Evolutionary conservation across 1,139 yeast genomes (phyloP).

Genomic region (Pichia sp.): DNA sequence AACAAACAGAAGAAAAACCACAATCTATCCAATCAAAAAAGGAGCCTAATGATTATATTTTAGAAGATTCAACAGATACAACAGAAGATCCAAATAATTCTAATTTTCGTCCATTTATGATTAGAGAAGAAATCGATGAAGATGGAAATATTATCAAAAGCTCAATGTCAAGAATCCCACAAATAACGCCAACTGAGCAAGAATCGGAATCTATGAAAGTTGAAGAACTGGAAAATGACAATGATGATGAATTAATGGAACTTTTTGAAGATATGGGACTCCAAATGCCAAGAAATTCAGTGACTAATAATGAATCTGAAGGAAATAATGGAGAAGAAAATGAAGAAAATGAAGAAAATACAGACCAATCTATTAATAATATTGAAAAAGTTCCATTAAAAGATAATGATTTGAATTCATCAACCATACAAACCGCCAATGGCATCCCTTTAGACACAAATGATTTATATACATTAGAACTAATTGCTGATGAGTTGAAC

Average conservation of each 20-base stretch:
- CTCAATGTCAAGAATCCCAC: slow-evolving; percentile 16
- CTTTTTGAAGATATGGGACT: slow-evolving; percentile 47
- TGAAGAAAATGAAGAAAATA: slow-evolving; percentile 15
- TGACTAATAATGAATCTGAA: not conserved
- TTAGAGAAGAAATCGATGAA: slow-evolving; percentile 75
- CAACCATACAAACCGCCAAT: not conserved
- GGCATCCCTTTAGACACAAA: slow-evolving; percentile 35
- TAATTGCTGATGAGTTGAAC: slow-evolving; percentile 49
- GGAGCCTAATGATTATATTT: not conserved
- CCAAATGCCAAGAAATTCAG: not conserved
- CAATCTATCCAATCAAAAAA: not conserved
- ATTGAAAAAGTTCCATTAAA: not conserved
- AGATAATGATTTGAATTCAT: not conserved
- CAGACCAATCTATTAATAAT: not conserved
- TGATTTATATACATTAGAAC: slow-evolving; percentile 46
- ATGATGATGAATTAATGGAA: slow-evolving; percentile 30
- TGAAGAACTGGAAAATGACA: slow-evolving; percentile 9
- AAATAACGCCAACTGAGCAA: slow-evolving; percentile 2
- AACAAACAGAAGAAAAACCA: not conserved
- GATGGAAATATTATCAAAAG: slow-evolving; percentile 44
- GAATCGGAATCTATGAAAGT: not conserved
- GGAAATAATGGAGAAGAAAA: slow-evolving; percentile 2
- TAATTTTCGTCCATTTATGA: slow-evolving; percentile 51
- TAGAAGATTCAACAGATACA: not conserved
- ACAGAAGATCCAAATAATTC: not conserved